Conservation (phyloP, 2,329 filamentous ascomycete species). For the Aspergillus sp. region DNA sequence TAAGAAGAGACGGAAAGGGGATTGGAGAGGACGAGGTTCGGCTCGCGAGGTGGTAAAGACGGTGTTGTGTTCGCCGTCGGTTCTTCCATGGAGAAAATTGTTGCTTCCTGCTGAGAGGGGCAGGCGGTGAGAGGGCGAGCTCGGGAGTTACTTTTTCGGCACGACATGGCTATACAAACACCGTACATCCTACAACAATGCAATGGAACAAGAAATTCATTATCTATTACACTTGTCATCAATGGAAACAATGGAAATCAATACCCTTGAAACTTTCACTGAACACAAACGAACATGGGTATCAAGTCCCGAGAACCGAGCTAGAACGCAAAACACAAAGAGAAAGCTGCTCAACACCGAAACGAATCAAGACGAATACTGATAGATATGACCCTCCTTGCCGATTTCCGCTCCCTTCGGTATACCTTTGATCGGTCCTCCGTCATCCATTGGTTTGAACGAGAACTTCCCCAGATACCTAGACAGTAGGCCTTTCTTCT, state of each 20-base stretch:
- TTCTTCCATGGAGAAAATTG: background rate
- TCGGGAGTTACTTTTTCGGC: too few species aligned
- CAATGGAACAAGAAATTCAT: background rate
- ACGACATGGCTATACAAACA: too few species aligned
- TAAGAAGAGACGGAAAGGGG: conserved; percentile 4
- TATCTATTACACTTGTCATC: background rate
- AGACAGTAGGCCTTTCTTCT: conserved; percentile 25
- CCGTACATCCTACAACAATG: too few species aligned
- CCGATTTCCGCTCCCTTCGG: conserved; percentile 49
- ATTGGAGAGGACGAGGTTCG: conserved; percentile 1
- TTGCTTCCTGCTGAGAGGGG: background rate
- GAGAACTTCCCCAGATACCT: conserved; percentile 19
- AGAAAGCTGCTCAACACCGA: background rate
- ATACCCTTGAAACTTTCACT: background rate
- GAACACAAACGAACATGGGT: background rate
- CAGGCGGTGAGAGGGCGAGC: background rate
- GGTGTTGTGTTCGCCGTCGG: background rate
- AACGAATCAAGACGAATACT: conserved; percentile 14
- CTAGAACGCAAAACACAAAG: background rate
- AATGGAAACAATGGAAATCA: background rate
- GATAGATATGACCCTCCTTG: conserved; percentile 39
- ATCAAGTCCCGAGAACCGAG: background rate
- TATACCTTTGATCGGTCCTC: conserved; percentile 61
- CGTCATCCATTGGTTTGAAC: conserved; percentile 25
- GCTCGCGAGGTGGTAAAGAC: background rate